phyloP scores from a whole-genome alignment of 148 eudicot genomes.

The Amaranthus cruentus region DNA sequence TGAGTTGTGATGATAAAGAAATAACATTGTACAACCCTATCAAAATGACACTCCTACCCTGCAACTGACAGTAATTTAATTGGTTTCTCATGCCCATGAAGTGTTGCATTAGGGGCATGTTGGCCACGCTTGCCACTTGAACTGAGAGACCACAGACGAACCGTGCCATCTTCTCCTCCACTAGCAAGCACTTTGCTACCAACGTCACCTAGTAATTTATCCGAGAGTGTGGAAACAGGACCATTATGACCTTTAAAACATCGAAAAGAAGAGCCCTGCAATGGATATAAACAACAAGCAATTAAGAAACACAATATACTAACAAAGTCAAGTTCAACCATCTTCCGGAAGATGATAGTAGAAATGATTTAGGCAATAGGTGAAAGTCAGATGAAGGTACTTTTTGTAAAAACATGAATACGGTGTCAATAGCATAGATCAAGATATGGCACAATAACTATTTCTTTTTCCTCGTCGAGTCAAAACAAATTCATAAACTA shows the following conservation, averaged over 20 bases:
- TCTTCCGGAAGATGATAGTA: not conserved
- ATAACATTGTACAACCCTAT: constrained; percentile 1
- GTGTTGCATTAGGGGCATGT: constrained; percentile 59
- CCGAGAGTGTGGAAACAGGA: constrained; percentile 62
- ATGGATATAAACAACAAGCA: constrained; percentile 4
- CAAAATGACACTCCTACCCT: constrained; percentile 40
- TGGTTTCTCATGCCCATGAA: constrained; percentile 66
- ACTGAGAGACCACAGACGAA: constrained; percentile 77
- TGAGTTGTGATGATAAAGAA: not conserved
- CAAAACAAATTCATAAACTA: too few species aligned
- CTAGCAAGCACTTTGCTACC: constrained; percentile 62
- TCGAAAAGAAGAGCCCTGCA: constrained; percentile 53
- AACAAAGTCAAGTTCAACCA: not conserved
- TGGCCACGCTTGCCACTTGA: constrained; percentile 65
- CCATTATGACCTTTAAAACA: constrained; percentile 72
- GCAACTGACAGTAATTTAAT: constrained; percentile 55
- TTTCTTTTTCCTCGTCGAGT: not conserved
- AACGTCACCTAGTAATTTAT: constrained; percentile 54
- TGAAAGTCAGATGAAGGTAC: not conserved
- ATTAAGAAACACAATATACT: not conserved
- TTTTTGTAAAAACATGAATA: not conserved
- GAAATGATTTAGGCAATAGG: not conserved
- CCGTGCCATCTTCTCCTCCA: constrained; percentile 81
- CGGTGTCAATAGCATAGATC: not conserved
- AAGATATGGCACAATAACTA: not conserved